Base-by-base conservation (phyloP, 106 monocot genomes). In the Triglochin maritima region DNA sequence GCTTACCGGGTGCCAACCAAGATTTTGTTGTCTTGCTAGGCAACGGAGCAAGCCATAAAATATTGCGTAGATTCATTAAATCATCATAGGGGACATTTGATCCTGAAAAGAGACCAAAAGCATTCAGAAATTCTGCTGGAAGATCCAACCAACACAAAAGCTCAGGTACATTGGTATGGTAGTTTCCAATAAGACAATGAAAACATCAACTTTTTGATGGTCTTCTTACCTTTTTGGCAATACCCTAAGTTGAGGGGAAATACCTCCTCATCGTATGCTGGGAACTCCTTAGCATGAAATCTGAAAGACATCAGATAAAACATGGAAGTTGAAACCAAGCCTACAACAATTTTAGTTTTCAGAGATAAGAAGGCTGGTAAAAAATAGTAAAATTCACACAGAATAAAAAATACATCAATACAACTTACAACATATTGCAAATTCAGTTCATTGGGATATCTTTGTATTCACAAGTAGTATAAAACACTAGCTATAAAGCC, bases 241-340 rank as follows among this genome's bases (percentile, higher is more conserved):
- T 81, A 86, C 3, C 96, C 96, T 88, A 88, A 66, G 78, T 81
- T 73, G 47, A 64, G 75, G 50, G 96, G 96, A 70, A 96, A 96
- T 14, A 64, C 61, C 52, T 85, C 48, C 77, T 82, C 75, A 1
- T 96, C 84, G 79, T 77, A 96, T 63, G 91, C 86, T 46, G 96
- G 96, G 82, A 91, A 96, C 65, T 96, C 96, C 79, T 80, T 96
- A 44, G 96, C 90, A 86, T 96, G 96, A 60, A 91, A 96, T 63
- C 96, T 96, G 78, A 51, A 59, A 59, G 11, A 8, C 9, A 11
- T 52, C 7, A 11, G 7, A 52, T 8, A 52, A 7, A 52, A 8
- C 11, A 52, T 52, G 29, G 29, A 29, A 29, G 0, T 29, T 29
- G 29, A 29, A 29, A 29, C 29, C 29, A 29, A 29, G 29, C 29